These are phyloP conservation scores for Kwoniella heveanensis DNA, from an alignment of 768 basidiomycete species.

Conservation along the genomic window DNA sequence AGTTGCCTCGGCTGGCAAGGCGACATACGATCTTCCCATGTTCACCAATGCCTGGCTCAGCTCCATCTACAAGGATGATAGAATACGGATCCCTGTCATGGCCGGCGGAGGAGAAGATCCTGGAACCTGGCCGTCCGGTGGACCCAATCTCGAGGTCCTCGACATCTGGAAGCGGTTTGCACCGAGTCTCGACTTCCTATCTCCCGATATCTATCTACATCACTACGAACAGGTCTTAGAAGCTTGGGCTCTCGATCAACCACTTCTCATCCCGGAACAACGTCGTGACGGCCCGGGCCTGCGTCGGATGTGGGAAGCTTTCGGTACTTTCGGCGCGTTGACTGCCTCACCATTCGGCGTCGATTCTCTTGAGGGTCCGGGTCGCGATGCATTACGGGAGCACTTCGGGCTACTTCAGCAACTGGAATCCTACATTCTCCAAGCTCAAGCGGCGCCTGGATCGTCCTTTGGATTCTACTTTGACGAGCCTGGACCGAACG, in stretches of 20 bases:
- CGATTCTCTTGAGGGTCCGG: constrained; percentile 2
- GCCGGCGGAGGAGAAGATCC: constrained; percentile 14
- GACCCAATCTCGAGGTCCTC: constrained; percentile 18
- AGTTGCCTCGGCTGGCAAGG: constrained; percentile 15
- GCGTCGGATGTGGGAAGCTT: constrained; percentile 28
- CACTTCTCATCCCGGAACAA: constrained; percentile 29
- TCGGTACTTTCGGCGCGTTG: constrained; percentile 15
- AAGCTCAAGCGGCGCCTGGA: neutral
- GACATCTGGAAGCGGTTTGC: constrained; percentile 25
- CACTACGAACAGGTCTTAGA: constrained; percentile 17
- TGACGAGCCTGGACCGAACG: neutral
- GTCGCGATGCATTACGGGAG: constrained; percentile 11
- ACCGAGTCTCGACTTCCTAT: constrained; percentile 16
- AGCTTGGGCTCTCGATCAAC: constrained; percentile 13
- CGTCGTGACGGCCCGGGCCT: constrained; percentile 20
- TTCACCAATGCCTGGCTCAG: constrained; percentile 27
- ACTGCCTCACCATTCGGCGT: too few relatives aligned
- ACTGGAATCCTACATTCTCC: constrained; percentile 12
- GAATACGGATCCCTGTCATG: neutral
- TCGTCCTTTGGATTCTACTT: neutral
- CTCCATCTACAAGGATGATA: neutral
- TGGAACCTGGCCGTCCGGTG: constrained; percentile 24
- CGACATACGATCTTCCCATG: constrained; percentile 14
- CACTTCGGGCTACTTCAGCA: constrained; percentile 9
- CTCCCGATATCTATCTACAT: constrained; percentile 26